Evolutionary conservation across 495 filamentous ascomycete species (phyloP).

Genomic region (Podospora pseudocomata): DNA sequence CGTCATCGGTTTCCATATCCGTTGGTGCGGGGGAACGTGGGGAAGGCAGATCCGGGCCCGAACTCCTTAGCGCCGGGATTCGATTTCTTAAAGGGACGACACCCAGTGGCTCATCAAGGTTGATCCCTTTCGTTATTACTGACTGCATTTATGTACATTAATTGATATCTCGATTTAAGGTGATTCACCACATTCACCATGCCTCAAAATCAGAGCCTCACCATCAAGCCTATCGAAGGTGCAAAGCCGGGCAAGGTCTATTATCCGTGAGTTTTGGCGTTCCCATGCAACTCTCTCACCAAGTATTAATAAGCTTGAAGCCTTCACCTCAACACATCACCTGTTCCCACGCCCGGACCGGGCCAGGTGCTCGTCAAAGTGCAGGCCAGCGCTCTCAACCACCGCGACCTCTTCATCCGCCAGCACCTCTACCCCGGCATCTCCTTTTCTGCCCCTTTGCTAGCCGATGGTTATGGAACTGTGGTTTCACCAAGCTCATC

Average conservation of each 20-base stretch:
- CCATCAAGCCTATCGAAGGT: constrained; percentile 53
- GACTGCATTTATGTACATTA: constrained; percentile 1
- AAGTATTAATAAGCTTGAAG: constrained; percentile 32
- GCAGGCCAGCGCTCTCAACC: constrained; percentile 77
- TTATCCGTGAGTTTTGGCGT: constrained; percentile 55
- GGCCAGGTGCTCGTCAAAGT: constrained; percentile 66
- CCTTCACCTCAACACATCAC: constrained; percentile 57
- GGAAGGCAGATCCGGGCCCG: not conserved
- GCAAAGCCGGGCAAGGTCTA: constrained; percentile 81
- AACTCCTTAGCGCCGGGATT: not conserved
- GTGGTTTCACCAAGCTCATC: constrained; percentile 60
- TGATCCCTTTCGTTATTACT: not conserved
- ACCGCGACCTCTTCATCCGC: constrained; percentile 88
- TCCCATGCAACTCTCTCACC: not conserved
- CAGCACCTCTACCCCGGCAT: constrained; percentile 85
- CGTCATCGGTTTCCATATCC: constrained; percentile 18
- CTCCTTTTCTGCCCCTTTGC: constrained; percentile 68
- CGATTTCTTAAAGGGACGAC: not conserved
- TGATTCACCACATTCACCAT: constrained; percentile 39
- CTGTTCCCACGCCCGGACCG: constrained; percentile 57
- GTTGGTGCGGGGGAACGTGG: constrained; percentile 18
- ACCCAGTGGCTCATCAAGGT: not conserved
- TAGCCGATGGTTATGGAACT: constrained; percentile 73
- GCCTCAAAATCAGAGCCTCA: constrained; percentile 26
- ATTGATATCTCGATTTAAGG: not conserved